A percentile compares a stretch with the other conserved stretches of the same genome.
Evolutionary conservation across 257 asterid species (phyloP).

Genomic region (Buddleja alternifolia): DNA sequence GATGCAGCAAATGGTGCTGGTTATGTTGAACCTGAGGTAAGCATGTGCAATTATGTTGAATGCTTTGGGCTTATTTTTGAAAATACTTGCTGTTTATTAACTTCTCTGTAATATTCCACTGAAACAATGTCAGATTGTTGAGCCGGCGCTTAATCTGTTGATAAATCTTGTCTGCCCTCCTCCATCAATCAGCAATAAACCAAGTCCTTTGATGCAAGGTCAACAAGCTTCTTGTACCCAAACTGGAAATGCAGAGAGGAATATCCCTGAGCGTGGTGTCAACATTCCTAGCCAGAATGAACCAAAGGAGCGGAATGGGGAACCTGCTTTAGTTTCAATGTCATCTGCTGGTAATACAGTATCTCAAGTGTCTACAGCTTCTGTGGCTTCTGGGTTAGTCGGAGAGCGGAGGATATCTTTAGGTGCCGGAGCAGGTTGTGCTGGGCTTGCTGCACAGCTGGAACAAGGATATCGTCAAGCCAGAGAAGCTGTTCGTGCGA

Average conservation of each 20-base stretch:
- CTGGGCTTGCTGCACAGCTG: slow-evolving; percentile 98
- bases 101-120: slow-evolving; percentile 4
- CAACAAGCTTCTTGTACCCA: slow-evolving; percentile 65
- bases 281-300: slow-evolving; percentile 55
- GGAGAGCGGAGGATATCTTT: slow-evolving; percentile 95
- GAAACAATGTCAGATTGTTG: slow-evolving; percentile 71
- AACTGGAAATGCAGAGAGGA: slow-evolving; percentile 57
- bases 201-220: slow-evolving; percentile 64
- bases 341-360: slow-evolving; percentile 44
- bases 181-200: slow-evolving; percentile 95
- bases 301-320: slow-evolving; percentile 66
- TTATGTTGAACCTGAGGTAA: slow-evolving; percentile 95
- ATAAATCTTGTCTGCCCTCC: slow-evolving; percentile 98
- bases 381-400: slow-evolving; percentile 84
- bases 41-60: not conserved
- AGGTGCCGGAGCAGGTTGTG: slow-evolving; percentile 94
- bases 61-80: not conserved
- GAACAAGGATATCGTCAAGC: slow-evolving; percentile 97
- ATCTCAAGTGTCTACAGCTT: slow-evolving; percentile 59
- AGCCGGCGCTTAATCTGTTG: slow-evolving; percentile 82
- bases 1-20: slow-evolving; percentile 98
- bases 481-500: slow-evolving; percentile 96
- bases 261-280: slow-evolving; percentile 48
- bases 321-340: slow-evolving; percentile 52
- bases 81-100: slow-evolving; percentile 10